A percentile compares a stretch with the other conserved stretches of the same genome.
These are phyloP conservation scores for Hypericum androsaemum DNA, from an alignment of 345 rosid species.

Conservation along the genomic window DNA sequence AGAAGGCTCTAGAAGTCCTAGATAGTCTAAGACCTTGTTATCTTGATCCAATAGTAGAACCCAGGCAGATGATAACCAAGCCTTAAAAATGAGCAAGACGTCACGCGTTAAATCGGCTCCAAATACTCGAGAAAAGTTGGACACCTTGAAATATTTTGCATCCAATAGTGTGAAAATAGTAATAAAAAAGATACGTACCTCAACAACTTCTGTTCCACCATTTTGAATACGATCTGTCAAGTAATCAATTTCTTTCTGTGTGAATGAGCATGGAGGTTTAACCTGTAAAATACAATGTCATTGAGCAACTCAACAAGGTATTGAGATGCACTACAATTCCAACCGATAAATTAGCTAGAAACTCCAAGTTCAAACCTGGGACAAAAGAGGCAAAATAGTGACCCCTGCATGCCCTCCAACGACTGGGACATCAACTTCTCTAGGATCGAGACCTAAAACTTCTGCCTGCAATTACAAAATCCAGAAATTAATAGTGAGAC, in stretches of 20 bases:
- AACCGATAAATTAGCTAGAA: neutral
- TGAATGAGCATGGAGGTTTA: conserved; percentile 75
- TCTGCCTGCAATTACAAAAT: conserved; percentile 56
- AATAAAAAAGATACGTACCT: conserved; percentile 31
- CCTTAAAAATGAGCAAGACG: too few species aligned
- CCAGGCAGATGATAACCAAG: too few species aligned
- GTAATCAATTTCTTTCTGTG: conserved; percentile 64
- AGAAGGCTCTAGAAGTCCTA: too few species aligned
- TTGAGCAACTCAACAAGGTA: too few species aligned
- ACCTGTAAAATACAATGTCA: conserved; percentile 31
- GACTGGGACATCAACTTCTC: conserved; percentile 92
- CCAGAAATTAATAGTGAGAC: neutral
- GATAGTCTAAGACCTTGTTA: too few species aligned
- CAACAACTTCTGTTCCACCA: conserved; percentile 96
- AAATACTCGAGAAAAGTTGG: neutral
- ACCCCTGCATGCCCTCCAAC: conserved; percentile 96
- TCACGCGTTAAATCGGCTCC: neutral
- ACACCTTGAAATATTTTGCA: neutral
- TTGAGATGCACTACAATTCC: neutral
- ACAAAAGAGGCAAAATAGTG: conserved; percentile 86
- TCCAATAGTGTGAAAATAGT: neutral
- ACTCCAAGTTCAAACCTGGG: conserved; percentile 46
- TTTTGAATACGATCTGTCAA: conserved; percentile 90
- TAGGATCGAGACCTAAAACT: conserved; percentile 89
- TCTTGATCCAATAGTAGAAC: too few species aligned